Base-by-base conservation (phyloP, 495 filamentous ascomycete species). In the Glutinoglossum americanum region DNA sequence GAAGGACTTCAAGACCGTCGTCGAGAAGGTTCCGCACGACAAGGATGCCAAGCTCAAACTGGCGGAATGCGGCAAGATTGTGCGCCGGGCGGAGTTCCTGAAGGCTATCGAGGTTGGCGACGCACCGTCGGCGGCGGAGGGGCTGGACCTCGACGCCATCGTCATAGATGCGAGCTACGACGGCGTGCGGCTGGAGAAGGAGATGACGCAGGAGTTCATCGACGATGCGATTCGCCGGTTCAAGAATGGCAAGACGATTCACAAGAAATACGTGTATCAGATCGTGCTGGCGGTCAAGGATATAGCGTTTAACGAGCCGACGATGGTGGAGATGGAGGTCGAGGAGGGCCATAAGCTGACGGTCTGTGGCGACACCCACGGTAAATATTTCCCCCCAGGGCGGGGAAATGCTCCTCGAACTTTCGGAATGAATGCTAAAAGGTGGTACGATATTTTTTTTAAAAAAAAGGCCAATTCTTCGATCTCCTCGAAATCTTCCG, bases 361-460 rank as follows among this genome's bases (percentile, higher is more conserved):
- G 1, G 88, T 99, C 37, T 99, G 92, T 66, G 92, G 92, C 67
- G 92, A 99, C 68, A 99, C 92, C 5, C 92, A 99, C 70, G 92
- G 89, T 83, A 65, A 60, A n/a, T n/a, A n/a, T n/a, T n/a, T n/a
- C n/a, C n/a, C n/a, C n/a, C n/a, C n/a, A n/a, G n/a, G n/a, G n/a
- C n/a, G n/a, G n/a, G n/a, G n/a, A n/a, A n/a, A n/a, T n/a, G n/a
- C n/a, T n/a, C n/a, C n/a, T n/a, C n/a, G n/a, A n/a, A n/a, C n/a
- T n/a, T n/a, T n/a, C n/a, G n/a, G n/a, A n/a, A n/a, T n/a, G n/a
- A n/a, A n/a, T n/a, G n/a, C n/a, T n/a, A n/a, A n/a, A n/a, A n/a
- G n/a, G n/a, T n/a, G n/a, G n/a, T n/a, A n/a, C n/a, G n/a, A n/a
- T n/a, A n/a, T n/a, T n/a, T n/a, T n/a, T n/a, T n/a, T n/a, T n/a